These are phyloP conservation scores for Sherardia arvensis DNA, from an alignment of 257 asterid genomes.

Conservation along the genomic window DNA sequence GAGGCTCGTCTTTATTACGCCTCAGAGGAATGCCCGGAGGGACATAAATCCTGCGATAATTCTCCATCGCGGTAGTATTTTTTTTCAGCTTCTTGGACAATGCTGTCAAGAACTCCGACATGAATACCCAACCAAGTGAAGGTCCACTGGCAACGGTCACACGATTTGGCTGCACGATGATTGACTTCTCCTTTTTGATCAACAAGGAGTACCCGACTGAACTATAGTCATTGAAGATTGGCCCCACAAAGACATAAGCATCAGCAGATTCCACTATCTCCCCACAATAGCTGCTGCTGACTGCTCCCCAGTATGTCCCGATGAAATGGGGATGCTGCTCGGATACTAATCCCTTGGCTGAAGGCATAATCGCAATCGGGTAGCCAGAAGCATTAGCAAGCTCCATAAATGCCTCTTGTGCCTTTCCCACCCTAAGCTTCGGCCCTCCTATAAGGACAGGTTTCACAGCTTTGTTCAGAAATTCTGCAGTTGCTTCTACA, in stretches of 20 bases:
- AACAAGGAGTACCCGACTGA: slow-evolving; percentile 28
- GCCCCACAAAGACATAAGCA: slow-evolving; percentile 31
- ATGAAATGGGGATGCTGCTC: slow-evolving; percentile 26
- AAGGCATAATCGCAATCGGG: slow-evolving; percentile 24
- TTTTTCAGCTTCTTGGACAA: slow-evolving; percentile 22
- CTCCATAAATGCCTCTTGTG: slow-evolving; percentile 24
- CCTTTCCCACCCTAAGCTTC: slow-evolving; percentile 22
- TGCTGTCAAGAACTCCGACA: slow-evolving; percentile 22
- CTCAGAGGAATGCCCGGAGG: slow-evolving; percentile 25
- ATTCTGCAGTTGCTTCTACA: slow-evolving; percentile 24
- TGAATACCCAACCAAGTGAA: slow-evolving; percentile 30
- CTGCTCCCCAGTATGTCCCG: slow-evolving; percentile 33
- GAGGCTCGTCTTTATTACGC: slow-evolving; percentile 18
- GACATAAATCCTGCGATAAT: slow-evolving; percentile 21
- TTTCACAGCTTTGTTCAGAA: slow-evolving; percentile 26
- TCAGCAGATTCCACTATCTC: slow-evolving; percentile 31
- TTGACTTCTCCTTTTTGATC: slow-evolving; percentile 24
- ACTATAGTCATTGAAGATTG: slow-evolving; percentile 31
- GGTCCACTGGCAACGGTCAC: slow-evolving; percentile 27
- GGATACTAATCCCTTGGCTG: slow-evolving; percentile 26
- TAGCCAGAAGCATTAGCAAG: slow-evolving; percentile 23
- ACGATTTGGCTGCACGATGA: slow-evolving; percentile 21
- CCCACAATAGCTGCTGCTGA: slow-evolving; percentile 24
- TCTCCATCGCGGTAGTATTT: slow-evolving; percentile 24
- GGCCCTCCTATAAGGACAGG: slow-evolving; percentile 28